Base-by-base conservation (phyloP, 1,284 basidiomycete genomes). In the Wolfiporia cocos region DNA sequence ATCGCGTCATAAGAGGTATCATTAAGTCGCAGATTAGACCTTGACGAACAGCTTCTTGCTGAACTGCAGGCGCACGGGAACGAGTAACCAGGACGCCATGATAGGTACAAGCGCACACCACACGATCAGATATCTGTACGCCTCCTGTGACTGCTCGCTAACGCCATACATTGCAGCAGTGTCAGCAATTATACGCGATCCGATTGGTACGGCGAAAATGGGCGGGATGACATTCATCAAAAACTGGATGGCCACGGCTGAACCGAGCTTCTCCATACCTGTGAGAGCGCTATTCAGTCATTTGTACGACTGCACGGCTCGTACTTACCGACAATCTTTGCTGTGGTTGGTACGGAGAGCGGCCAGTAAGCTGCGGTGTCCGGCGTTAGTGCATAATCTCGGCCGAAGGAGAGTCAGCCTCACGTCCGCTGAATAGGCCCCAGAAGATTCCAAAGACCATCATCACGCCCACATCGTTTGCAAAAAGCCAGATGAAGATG, bases 201-300 rank as follows among this genome's bases (percentile, higher is more conserved):
- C 42, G 32, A 44, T 44, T 22, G 42, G 42, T 18, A 38, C 37
- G 11, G 42, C 42, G 33, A 44, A 44, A 18, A 44, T 44, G 24
- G 42, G 42, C 15, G 42, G 42, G 23, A 44, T 44, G 33, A 44
- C 42, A 37, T 44, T 44, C 42, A 40, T 44, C 18, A 44, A 33
- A 33, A 44, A 44, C 37, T 44, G 42, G 20, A 44, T 44, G 6
- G 42, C 42, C 2, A 34, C 42, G 23, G 42, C 42, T 3, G 42
- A 44, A 4, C 42, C 42, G 32, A 44, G 42, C 15, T 33, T 33
- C 33, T 44, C 37, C 42, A 44, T 44, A 3, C 38, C 38, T 39
- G 19, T 36, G 20, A 6, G 38, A 7, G 20, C 28, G n/a, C 18
- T 21, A 9, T 20, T 9, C 17, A 31, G 20, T 17, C 19, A 7